phyloP scores from a whole-genome alignment of 306 rosid species.

The Cicer chorassanicum region DNA sequence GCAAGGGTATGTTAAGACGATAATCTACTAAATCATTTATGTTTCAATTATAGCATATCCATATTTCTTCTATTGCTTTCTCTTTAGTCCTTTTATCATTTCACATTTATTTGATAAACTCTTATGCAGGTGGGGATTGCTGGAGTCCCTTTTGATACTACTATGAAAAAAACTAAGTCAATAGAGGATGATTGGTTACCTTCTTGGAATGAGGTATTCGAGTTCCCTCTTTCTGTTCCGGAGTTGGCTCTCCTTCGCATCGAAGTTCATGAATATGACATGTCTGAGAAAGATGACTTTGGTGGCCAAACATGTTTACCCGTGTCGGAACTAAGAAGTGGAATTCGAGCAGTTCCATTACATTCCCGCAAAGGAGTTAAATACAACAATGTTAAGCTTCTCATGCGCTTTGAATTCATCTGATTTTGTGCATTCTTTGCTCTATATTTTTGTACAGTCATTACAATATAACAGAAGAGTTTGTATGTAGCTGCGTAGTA shows the following conservation, averaged over 20 bases:
- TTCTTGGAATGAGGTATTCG: slow-evolving; percentile 77
- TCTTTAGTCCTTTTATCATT: slow-evolving; percentile 1
- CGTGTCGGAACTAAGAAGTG: slow-evolving; percentile 69
- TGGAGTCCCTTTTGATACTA: slow-evolving; percentile 71
- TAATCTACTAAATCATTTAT: slow-evolving; percentile 28
- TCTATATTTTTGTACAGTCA: slow-evolving; percentile 41
- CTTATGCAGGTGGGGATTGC: slow-evolving; percentile 49
- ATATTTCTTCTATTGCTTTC: slow-evolving; percentile 9
- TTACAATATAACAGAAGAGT: slow-evolving; percentile 10
- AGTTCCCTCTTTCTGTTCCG: slow-evolving; percentile 73
- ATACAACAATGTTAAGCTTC: slow-evolving; percentile 79
- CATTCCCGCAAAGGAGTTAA: slow-evolving; percentile 59
- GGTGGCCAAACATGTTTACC: slow-evolving; percentile 97
- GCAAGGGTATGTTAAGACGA: slow-evolving; percentile 70
- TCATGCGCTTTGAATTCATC: slow-evolving; percentile 75
- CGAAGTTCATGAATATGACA: slow-evolving; percentile 95
- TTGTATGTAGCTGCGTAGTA: slow-evolving; percentile 10
- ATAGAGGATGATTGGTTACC: slow-evolving; percentile 89
- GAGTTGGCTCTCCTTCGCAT: slow-evolving; percentile 86
- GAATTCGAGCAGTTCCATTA: slow-evolving; percentile 79
- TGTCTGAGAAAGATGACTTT: slow-evolving; percentile 96
- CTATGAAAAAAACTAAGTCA: slow-evolving; percentile 74
- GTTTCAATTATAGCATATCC: slow-evolving; percentile 17
- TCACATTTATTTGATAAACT: slow-evolving; percentile 21
- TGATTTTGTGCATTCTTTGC: slow-evolving; percentile 42